Percentiles rank a stretch among this genome's conserved stretches.
These are phyloP conservation scores for Quercus phellos DNA, from an alignment of 331 rosid genomes.

Conservation along the genomic window DNA sequence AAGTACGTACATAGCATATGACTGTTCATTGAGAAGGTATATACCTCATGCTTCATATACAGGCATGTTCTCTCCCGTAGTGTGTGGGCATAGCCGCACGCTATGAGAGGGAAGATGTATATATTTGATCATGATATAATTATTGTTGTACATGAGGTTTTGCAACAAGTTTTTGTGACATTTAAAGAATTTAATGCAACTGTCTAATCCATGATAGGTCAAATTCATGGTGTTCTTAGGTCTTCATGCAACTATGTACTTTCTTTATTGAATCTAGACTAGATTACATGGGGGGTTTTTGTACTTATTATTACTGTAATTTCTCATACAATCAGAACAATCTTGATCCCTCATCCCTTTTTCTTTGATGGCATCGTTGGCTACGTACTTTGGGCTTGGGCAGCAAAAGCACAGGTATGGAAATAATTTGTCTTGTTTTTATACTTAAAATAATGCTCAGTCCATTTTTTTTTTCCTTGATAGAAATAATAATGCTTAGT, in stretches of 20 bases:
- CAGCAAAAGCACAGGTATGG: constrained; percentile 78
- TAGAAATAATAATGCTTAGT: too few relatives aligned
- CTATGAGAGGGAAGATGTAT: too few relatives aligned
- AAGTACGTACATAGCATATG: too few relatives aligned
- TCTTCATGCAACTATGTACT: background rate
- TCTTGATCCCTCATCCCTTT: constrained; percentile 4
- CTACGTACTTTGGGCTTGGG: constrained; percentile 76
- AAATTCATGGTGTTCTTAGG: too few relatives aligned
- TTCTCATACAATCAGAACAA: background rate
- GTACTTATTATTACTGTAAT: background rate
- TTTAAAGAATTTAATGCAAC: background rate
- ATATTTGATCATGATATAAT: too few relatives aligned
- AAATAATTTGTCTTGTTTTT: background rate
- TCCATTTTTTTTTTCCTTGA: too few relatives aligned
- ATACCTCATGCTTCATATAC: too few relatives aligned
- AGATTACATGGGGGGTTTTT: background rate
- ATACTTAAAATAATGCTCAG: background rate
- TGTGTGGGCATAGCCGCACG: too few relatives aligned
- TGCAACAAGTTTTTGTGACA: background rate
- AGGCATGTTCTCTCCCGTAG: too few relatives aligned
- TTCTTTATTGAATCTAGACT: background rate
- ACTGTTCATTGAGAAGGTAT: too few relatives aligned
- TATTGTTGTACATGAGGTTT: too few relatives aligned
- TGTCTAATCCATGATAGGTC: background rate
- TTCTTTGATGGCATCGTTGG: constrained; percentile 81